Percentiles rank a stretch among this genome's conserved stretches.
Evolutionary conservation across 2,329 filamentous ascomycete species (phyloP).

Genomic region (Sphaerulina musiva): DNA sequence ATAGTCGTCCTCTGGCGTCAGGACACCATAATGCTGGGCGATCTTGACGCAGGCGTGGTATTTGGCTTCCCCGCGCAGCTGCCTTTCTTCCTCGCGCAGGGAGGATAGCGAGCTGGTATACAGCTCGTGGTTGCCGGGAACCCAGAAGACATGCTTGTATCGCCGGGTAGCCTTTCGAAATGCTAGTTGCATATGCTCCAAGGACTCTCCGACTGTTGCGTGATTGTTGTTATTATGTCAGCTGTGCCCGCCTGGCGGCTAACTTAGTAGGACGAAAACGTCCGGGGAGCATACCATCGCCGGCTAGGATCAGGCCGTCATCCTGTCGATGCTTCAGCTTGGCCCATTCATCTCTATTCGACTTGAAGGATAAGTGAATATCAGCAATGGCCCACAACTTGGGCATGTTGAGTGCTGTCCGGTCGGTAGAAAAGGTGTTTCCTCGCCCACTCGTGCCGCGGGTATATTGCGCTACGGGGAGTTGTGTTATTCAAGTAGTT

Average conservation of each 20-base stretch:
- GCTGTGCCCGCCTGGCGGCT: too few species aligned
- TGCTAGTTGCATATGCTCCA: constrained; percentile 32
- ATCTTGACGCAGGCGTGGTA: constrained; percentile 51
- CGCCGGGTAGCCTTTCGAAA: constrained; percentile 40
- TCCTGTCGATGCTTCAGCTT: constrained; percentile 36
- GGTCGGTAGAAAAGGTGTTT: not conserved
- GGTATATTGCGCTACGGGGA: not conserved
- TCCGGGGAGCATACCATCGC: constrained; percentile 32
- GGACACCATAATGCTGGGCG: constrained; percentile 47
- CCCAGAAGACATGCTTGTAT: constrained; percentile 49
- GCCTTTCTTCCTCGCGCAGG: constrained; percentile 26
- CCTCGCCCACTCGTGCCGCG: not conserved
- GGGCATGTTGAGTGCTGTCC: not conserved
- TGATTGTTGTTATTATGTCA: too few species aligned
- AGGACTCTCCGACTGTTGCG: constrained; percentile 29
- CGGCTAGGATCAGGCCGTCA: constrained; percentile 43
- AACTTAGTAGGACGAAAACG: not conserved
- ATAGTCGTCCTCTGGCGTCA: constrained; percentile 53
- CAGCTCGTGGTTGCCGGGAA: constrained; percentile 54
- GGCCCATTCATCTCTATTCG: constrained; percentile 41
- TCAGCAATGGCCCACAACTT: constrained; percentile 43
- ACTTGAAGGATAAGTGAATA: constrained; percentile 44
- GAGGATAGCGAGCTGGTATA: constrained; percentile 45
- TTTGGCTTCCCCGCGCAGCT: constrained; percentile 47
- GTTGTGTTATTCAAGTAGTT: too few species aligned